Conservation (phyloP, 352 stramenopile genomes). For the Pythium sukuiense region DNA sequence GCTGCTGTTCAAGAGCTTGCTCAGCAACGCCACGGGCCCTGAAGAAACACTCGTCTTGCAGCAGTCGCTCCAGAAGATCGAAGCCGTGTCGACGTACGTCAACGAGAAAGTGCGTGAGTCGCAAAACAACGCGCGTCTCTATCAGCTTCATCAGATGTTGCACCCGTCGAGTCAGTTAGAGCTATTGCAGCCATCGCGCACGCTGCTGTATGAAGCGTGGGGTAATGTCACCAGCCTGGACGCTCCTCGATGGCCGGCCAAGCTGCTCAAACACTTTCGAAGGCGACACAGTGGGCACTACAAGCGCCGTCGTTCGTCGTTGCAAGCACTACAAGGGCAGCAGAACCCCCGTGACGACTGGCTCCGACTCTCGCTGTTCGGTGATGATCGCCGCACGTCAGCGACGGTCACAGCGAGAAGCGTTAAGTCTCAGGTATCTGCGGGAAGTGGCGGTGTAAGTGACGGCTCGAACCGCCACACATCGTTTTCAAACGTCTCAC, state of each 20-base stretch:
- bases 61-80: conserved; percentile 40
- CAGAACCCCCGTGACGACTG: conserved; percentile 19
- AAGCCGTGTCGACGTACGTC: conserved; percentile 53
- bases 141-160: conserved; percentile 43
- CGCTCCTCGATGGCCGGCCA: conserved; percentile 28
- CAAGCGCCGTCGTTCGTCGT: conserved; percentile 2
- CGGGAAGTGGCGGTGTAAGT: background rate
- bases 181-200: conserved; percentile 49
- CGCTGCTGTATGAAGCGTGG: conserved; percentile 42
- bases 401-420: conserved; percentile 17
- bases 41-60: conserved; percentile 38
- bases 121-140: conserved; percentile 57
- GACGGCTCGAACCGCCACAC: conserved; percentile 17
- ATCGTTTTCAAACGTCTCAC: conserved; percentile 22
- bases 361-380: conserved; percentile 15
- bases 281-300: conserved; percentile 11
- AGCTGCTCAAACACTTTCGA: conserved; percentile 24
- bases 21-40: conserved; percentile 33
- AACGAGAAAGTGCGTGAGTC: conserved; percentile 66
- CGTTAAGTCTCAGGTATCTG: background rate
- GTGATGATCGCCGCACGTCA: conserved; percentile 24
- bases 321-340: background rate
- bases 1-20: conserved; percentile 52
- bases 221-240: conserved; percentile 38
- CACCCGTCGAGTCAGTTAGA: conserved; percentile 39